phyloP scores from a whole-genome alignment of 352 stramenopile genomes.

The Blastocystis sp. region DNA sequence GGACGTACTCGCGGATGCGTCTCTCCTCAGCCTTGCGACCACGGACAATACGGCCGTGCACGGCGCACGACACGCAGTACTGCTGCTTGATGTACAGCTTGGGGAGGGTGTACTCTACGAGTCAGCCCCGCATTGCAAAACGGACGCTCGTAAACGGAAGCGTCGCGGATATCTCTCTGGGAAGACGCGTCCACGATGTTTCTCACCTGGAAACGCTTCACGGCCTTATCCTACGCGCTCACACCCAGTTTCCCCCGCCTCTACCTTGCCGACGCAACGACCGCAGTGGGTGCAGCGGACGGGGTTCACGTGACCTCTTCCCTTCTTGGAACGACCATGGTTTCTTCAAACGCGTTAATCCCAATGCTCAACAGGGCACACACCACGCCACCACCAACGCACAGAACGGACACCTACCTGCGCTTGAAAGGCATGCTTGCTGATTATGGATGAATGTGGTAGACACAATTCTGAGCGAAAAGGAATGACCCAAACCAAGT shows the following conservation, averaged over 20 bases:
- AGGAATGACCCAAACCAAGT: not conserved
- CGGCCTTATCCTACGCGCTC: constrained; percentile 82
- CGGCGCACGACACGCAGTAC: constrained; percentile 97
- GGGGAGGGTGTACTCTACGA: constrained; percentile 89
- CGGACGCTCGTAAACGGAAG: constrained; percentile 87
- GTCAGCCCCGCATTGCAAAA: not conserved
- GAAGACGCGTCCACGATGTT: constrained; percentile 87
- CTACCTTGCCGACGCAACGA: constrained; percentile 55
- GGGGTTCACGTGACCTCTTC: constrained; percentile 68
- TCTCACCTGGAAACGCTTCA: constrained; percentile 85
- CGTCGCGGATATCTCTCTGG: constrained; percentile 95
- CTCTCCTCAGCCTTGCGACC: constrained; percentile 87
- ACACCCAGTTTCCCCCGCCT: not conserved
- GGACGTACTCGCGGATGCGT: constrained; percentile 81
- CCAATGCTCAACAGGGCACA: not conserved
- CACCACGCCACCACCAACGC: not conserved
- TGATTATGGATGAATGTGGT: not conserved
- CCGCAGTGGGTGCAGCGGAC: constrained; percentile 58
- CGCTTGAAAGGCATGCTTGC: constrained; percentile 61
- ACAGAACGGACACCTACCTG: constrained; percentile 25
- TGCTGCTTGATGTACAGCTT: constrained; percentile 99
- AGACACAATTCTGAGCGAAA: not conserved
- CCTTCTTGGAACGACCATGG: constrained; percentile 68
- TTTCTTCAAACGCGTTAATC: constrained; percentile 41
- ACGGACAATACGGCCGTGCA: constrained; percentile 98